Percentiles rank a stretch among this genome's conserved stretches.
Evolutionary conservation across 768 basidiomycete species (phyloP).

Genomic region (Nidularia pulvinata): DNA sequence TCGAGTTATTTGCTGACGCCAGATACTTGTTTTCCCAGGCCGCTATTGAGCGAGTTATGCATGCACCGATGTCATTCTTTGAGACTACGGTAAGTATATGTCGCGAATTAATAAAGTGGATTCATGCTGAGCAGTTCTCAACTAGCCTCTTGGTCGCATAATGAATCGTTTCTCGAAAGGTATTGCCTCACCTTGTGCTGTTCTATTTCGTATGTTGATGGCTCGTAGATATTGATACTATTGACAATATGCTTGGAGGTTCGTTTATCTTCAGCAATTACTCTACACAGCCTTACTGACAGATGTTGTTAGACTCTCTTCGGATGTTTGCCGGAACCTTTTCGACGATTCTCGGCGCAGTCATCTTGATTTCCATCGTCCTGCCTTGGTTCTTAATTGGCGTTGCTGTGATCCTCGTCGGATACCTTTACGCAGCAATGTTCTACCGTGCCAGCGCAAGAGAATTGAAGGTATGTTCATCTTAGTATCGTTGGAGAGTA

Average conservation of each 20-base stretch:
- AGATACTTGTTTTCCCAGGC: slow-evolving; percentile 28
- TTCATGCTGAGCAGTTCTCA: slow-evolving; percentile 5
- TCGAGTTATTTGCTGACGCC: not conserved
- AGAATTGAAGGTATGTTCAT: slow-evolving; percentile 58
- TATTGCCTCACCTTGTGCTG: slow-evolving; percentile 8
- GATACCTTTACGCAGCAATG: slow-evolving; percentile 70
- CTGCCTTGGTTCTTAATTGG: slow-evolving; percentile 87
- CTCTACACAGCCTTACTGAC: too few species aligned
- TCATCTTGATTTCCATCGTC: slow-evolving; percentile 77
- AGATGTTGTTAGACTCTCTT: slow-evolving; percentile 50
- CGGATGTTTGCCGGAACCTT: slow-evolving; percentile 71
- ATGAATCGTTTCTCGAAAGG: slow-evolving; percentile 91
- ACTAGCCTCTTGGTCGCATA: slow-evolving; percentile 78
- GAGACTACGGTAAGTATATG: slow-evolving; percentile 66
- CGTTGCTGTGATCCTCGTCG: slow-evolving; percentile 52
- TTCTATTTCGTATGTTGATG: not conserved
- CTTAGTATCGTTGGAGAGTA: too few species aligned
- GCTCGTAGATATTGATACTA: slow-evolving; percentile 67
- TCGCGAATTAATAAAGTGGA: not conserved
- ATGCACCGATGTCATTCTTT: slow-evolving; percentile 90
- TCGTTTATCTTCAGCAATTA: not conserved
- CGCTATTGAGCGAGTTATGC: slow-evolving; percentile 71
- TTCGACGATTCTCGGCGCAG: slow-evolving; percentile 68
- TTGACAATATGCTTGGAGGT: slow-evolving; percentile 74
- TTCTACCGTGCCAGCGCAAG: slow-evolving; percentile 89